A percentile compares a stretch with the other conserved stretches of the same genome.
These are phyloP conservation scores for Neurospora sp. DNA, from an alignment of 495 filamentous ascomycete genomes.

Conservation along the genomic window DNA sequence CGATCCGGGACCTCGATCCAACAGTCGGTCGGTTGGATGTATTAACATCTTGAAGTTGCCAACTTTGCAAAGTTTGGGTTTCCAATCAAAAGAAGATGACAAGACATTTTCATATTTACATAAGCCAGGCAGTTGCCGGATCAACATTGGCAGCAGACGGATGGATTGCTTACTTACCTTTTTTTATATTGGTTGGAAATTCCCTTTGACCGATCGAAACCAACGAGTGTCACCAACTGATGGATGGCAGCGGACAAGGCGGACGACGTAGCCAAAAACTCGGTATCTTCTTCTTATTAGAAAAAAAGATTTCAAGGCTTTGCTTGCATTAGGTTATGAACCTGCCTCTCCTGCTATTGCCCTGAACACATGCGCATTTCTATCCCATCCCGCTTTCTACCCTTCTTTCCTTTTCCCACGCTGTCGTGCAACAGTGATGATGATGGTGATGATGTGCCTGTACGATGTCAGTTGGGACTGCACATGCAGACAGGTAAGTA, in stretches of 20 bases:
- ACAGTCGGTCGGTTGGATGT: neutral
- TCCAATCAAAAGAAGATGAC: neutral
- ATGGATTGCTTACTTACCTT: neutral
- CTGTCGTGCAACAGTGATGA: neutral
- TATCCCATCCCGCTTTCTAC: neutral
- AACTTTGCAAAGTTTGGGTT: neutral
- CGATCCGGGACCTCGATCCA: neutral
- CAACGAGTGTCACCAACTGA: neutral
- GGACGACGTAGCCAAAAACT: neutral
- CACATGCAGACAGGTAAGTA: neutral
- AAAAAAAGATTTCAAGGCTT: neutral
- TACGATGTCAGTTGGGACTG: neutral
- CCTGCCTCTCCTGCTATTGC: no score
- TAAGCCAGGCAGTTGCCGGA: neutral
- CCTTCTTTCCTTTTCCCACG: neutral
- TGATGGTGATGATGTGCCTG: neutral
- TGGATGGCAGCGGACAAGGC: neutral
- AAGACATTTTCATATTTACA: neutral
- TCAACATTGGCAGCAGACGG: neutral
- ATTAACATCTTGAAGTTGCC: neutral
- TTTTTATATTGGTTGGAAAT: neutral
- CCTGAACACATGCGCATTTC: no score
- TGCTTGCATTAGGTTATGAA: neutral
- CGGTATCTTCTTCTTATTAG: neutral
- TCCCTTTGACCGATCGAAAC: neutral